Percentiles rank a stretch among this genome's conserved stretches.
Conservation (phyloP, 208 protist genomes). For the Trypanosoma lewisi region DNA sequence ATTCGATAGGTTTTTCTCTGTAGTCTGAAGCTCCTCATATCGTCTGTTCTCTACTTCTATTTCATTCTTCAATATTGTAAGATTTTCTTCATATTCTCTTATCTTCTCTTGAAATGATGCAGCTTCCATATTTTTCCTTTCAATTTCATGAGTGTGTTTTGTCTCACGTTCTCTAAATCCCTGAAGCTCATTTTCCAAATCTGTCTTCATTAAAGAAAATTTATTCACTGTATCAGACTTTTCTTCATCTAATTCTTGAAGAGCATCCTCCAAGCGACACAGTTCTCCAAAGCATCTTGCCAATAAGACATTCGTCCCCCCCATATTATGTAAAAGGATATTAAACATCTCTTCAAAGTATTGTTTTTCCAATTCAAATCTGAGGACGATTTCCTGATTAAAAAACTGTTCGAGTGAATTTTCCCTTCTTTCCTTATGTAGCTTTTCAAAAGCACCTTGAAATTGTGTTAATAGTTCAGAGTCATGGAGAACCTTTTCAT, state of each 20-base stretch:
- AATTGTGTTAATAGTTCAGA: constrained; percentile 36
- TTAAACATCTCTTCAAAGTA: constrained; percentile 14
- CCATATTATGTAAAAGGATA: constrained; percentile 4
- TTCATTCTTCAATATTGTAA: constrained; percentile 13
- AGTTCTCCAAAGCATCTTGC: constrained; percentile 9
- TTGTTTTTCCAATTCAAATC: constrained; percentile 7
- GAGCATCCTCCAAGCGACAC: neutral
- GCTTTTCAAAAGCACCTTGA: constrained; percentile 12
- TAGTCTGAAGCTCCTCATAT: constrained; percentile 8
- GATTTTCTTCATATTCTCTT: constrained; percentile 9
- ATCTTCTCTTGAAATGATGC: constrained; percentile 2
- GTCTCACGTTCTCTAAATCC: neutral
- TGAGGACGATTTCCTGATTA: constrained; percentile 7
- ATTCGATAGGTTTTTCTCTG: constrained; percentile 4
- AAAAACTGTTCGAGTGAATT: constrained; percentile 9
- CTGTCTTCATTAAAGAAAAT: neutral
- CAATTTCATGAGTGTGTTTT: constrained; percentile 9
- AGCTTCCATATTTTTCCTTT: constrained; percentile 1
- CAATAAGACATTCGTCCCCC: neutral
- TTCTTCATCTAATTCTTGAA: constrained; percentile 8
- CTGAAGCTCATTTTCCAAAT: constrained; percentile 5
- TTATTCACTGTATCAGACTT: neutral
- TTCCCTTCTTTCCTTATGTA: constrained; percentile 19
- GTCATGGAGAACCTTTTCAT: constrained; percentile 55
- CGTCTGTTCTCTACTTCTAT: constrained; percentile 4